Evolutionary conservation across 2,329 filamentous ascomycete species (phyloP).

Genomic region (Ambrosiella cleistominuta): DNA sequence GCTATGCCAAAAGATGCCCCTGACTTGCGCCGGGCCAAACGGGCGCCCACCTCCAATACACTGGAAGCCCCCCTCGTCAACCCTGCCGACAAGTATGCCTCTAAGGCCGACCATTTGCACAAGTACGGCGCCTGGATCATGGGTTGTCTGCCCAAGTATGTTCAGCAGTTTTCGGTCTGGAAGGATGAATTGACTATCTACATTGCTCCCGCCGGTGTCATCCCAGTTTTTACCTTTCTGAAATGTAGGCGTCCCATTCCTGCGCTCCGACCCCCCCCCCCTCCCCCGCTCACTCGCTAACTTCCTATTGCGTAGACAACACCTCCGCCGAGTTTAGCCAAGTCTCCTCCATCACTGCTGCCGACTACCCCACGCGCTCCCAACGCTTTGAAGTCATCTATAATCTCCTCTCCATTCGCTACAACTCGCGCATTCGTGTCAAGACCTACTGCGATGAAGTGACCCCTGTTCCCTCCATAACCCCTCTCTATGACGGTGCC

Average conservation of each 20-base stretch:
- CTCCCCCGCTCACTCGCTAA: background rate
- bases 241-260: conserved; percentile 40
- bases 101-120: conserved; percentile 76
- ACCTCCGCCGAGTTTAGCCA: conserved; percentile 94
- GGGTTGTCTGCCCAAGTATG: conserved; percentile 90
- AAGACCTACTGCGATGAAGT: conserved; percentile 98
- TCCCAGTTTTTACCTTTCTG: conserved; percentile 85
- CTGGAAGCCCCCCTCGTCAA: conserved; percentile 71
- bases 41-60: conserved; percentile 34
- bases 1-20: conserved; percentile 41
- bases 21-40: conserved; percentile 50
- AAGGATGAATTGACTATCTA: conserved; percentile 96
- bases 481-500: conserved; percentile 74
- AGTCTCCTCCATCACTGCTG: conserved; percentile 78
- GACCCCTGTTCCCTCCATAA: conserved; percentile 78
- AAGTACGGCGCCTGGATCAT: conserved; percentile 93
- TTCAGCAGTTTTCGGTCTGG: conserved; percentile 99
- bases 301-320: conserved; percentile 46
- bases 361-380: conserved; percentile 88
- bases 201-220: conserved; percentile 70
- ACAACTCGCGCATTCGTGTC: conserved; percentile 91
- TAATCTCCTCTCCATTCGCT: conserved; percentile 85
- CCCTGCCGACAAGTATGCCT: conserved; percentile 79
- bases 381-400: conserved; percentile 97
- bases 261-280: background rate